Evolutionary conservation across 805 yeast genomes (phyloP), one percentile per base, ranked within the genome.

Genomic region (Candida maris): DNA sequence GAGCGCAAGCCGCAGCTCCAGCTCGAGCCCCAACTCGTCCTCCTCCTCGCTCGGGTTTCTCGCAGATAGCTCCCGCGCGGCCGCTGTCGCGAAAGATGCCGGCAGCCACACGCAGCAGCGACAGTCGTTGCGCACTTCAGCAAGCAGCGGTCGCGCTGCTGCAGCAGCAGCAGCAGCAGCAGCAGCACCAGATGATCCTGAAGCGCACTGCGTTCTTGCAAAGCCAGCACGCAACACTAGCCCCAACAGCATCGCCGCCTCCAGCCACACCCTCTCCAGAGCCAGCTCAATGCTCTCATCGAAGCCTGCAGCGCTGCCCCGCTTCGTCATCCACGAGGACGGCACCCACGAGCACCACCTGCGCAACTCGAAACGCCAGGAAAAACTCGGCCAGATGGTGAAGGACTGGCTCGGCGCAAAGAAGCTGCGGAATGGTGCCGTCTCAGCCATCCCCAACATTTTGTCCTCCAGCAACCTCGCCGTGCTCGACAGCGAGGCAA

Each of bases 301-400:
- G 15, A 37, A 32, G 17, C 9, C 35, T 17, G 21, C 37, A 10
- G 37, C 32, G 4, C 28, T 28, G 5, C 75, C 75, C 1, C 49
- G 89, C 28, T 80, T 81, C 53, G 49, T 64, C 15, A 61, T 79
- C 52, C 62, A 65, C 33, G 86, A 79, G 32, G 81, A 81, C 47
- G 94, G 95, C 4, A 45, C 64, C 9, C 98, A 91, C 59, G 85
- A 76, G 51, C 98, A 91, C 60, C 78, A 77, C 55, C 67, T 91
- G 41, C 72, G 77, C 41, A 79, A 81, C 29, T 80, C 91, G 6
- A 81, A 79, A 56, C 68, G 94, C 48, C 91, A 84, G 57, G 94
- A 84, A 52, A 84, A 83, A 48, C 57, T 84, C 24, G 71, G 80
- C 6, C 77, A 77, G 41, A 81, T 84, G 88, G 67, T 84, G 43